Base-by-base conservation (phyloP, 805 yeast species). In the Candida cerambycidarum region DNA sequence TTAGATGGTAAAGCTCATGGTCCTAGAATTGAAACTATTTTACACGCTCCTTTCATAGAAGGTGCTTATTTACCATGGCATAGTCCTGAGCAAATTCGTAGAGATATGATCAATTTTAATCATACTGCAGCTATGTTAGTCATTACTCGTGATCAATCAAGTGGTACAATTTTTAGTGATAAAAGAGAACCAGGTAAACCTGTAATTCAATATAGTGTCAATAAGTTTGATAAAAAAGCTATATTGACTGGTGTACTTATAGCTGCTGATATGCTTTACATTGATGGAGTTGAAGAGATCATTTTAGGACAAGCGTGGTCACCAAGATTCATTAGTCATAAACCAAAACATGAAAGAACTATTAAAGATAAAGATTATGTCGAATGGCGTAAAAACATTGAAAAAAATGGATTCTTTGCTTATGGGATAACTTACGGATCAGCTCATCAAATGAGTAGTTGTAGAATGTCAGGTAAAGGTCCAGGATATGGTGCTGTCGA, bases 381-480 rank as follows among this genome's bases (percentile, higher is more conserved):
- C 18, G 50, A 42, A 14, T 70, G 71, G 71, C 60, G 73, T 47
- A 45, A 50, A 15, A 42, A 44, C 15, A 61, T 60, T 8, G 59
- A 55, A 9, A 54, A 55, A n/a, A 52, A 53, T 13, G 60, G 62
- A 5, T 50, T 67, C 38, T 53, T 56, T 12, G 5, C 43, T n/a
- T 68, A 52, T 41, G 67, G 65, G 4, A 45, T 65, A 3, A 38
- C 57, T 2, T 58, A 62, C 43, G 81, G 80, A 11, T 61, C 71
- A 2, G 82, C 82, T 12, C 81, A 76, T 55, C 82, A 76, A 54
- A 76, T 76, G 80, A 63, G 73, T 33, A 52, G 73, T 8, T 74
- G 80, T 56, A 63, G 80, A 38, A 74, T 76, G 68, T 55, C 67
- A n/a, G 78, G 79, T 7, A 62, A 64, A 43, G 72, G 71, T 3